Evolutionary conservation across 441 rosid genomes (phyloP).

Genomic region (Euphorbia corollata): DNA sequence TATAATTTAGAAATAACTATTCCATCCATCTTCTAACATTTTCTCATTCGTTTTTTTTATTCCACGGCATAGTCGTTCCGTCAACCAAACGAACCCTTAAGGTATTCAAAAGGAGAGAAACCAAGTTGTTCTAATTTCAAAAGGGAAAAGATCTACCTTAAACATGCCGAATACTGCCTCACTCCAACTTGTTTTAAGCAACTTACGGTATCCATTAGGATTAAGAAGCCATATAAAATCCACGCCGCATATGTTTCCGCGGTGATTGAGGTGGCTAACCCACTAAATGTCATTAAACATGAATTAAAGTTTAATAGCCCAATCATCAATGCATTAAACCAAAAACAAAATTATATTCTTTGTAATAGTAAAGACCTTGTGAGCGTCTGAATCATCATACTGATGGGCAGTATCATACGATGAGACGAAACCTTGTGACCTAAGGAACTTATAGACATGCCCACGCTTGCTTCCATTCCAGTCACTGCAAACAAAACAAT

Average conservation of each 20-base stretch:
- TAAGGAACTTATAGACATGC: slow-evolving; percentile 76
- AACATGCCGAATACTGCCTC: slow-evolving; percentile 87
- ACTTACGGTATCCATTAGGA: slow-evolving; percentile 61
- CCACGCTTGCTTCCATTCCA: slow-evolving; percentile 94
- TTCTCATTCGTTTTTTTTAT: no score
- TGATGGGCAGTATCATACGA: slow-evolving; percentile 85
- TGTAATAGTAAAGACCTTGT: slow-evolving; percentile 46
- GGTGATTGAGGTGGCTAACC: slow-evolving; percentile 85
- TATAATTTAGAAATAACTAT: no score
- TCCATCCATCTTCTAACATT: no score
- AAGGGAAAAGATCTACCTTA: slow-evolving; percentile 39
- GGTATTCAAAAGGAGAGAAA: no score
- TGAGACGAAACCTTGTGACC: slow-evolving; percentile 79
- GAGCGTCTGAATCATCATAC: slow-evolving; percentile 81
- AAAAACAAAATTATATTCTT: background rate
- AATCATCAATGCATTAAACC: background rate
- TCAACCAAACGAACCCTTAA: no score
- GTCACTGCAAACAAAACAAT: slow-evolving; percentile 42
- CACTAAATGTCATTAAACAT: slow-evolving; percentile 40
- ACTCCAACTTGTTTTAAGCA: slow-evolving; percentile 73
- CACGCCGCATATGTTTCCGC: slow-evolving; percentile 86
- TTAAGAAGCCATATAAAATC: slow-evolving; percentile 94
- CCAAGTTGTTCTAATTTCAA: no score
- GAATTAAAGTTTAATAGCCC: slow-evolving; percentile 9
- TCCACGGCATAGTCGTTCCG: no score